Evolutionary conservation across 148 eudicot genomes (phyloP).

Genomic region (Camellia lanceoleosa): DNA sequence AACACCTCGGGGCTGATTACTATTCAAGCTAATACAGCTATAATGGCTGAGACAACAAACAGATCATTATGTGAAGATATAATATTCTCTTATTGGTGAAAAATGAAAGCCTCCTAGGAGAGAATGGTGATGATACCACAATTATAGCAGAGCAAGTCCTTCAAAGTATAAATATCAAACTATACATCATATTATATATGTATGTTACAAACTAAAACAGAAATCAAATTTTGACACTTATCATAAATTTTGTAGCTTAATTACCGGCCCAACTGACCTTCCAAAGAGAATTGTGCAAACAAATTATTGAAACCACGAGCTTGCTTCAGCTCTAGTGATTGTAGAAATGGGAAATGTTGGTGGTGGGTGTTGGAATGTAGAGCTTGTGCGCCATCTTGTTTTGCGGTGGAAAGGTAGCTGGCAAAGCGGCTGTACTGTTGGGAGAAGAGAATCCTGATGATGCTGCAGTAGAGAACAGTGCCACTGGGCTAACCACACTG

Average conservation of each 20-base stretch:
- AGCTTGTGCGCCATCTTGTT: slow-evolving; percentile 15
- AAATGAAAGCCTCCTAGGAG: background rate
- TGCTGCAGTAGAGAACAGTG: slow-evolving; percentile 63
- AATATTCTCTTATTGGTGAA: background rate
- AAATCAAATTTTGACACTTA: background rate
- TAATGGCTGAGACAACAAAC: background rate
- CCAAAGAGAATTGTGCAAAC: background rate
- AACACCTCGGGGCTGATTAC: background rate
- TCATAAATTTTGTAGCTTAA: background rate
- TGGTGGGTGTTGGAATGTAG: slow-evolving; percentile 23
- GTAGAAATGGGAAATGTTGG: slow-evolving; percentile 13
- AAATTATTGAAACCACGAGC: background rate
- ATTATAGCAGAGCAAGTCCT: background rate
- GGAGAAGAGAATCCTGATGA: slow-evolving; percentile 89
- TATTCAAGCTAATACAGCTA: background rate
- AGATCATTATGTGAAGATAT: background rate
- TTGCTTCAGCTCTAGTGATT: slow-evolving; percentile 11
- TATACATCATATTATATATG: background rate
- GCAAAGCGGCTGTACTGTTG: slow-evolving; percentile 17
- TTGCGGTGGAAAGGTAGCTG: slow-evolving; percentile 19
- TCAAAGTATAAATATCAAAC: slow-evolving; percentile 3
- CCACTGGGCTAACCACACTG: slow-evolving; percentile 26
- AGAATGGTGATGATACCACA: background rate
- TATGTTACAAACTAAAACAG: background rate
- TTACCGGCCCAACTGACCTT: slow-evolving; percentile 2